Conservation (phyloP, 371 early-diverging fungal genomes). For the Dinochytrium kinnereticum region DNA sequence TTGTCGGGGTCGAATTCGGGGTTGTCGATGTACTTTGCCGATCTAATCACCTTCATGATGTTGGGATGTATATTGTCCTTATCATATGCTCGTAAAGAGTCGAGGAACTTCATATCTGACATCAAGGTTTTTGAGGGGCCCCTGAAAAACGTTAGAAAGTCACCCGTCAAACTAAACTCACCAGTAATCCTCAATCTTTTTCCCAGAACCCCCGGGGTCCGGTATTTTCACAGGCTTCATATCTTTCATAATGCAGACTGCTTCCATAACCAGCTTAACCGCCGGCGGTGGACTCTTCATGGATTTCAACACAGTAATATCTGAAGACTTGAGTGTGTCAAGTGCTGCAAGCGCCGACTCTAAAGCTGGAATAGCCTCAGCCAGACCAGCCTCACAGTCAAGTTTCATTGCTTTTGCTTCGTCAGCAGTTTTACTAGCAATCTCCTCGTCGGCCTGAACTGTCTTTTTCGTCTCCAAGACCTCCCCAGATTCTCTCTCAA, state of each 20-base stretch:
- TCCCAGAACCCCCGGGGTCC: slow-evolving; percentile 57
- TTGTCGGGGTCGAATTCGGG: slow-evolving; percentile 64
- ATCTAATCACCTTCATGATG: slow-evolving; percentile 61
- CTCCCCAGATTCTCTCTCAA: slow-evolving; percentile 58
- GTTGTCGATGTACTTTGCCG: slow-evolving; percentile 57
- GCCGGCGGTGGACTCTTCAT: slow-evolving; percentile 63
- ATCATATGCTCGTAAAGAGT: slow-evolving; percentile 54
- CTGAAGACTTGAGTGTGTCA: slow-evolving; percentile 58
- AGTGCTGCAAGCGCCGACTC: slow-evolving; percentile 58
- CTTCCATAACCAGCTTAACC: slow-evolving; percentile 63
- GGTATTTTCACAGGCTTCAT: slow-evolving; percentile 62
- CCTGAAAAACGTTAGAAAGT: too few relatives aligned
- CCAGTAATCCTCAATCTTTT: slow-evolving; percentile 60
- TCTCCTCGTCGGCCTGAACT: slow-evolving; percentile 59
- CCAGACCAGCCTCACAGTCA: slow-evolving; percentile 60
- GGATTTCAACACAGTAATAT: slow-evolving; percentile 60
- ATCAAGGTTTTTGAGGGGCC: slow-evolving; percentile 59
- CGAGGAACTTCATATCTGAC: slow-evolving; percentile 58
- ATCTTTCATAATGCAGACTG: slow-evolving; percentile 62
- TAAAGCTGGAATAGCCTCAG: slow-evolving; percentile 60
- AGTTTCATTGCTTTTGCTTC: slow-evolving; percentile 56
- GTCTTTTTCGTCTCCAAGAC: slow-evolving; percentile 50
- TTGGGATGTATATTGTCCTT: slow-evolving; percentile 57
- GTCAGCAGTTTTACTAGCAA: slow-evolving; percentile 57
- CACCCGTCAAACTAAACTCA: background rate